Percentiles rank a stretch among this genome's conserved stretches.
These are phyloP conservation scores for Calocybe cyanea DNA, from an alignment of 768 basidiomycete species.

Conservation along the genomic window DNA sequence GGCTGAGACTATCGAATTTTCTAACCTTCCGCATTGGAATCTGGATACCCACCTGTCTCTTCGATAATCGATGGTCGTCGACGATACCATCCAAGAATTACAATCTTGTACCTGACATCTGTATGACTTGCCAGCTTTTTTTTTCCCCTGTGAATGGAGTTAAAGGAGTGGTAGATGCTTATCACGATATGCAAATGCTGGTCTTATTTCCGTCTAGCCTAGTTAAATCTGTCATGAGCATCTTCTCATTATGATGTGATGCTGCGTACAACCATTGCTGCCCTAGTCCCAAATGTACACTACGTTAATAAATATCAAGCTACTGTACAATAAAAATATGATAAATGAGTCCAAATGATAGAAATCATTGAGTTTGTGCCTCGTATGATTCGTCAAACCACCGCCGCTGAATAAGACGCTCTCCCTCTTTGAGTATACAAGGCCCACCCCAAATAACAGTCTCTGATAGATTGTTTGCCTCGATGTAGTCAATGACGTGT, in stretches of 20 bases:
- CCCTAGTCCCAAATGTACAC: not conserved
- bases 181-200: too few relatives aligned
- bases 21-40: not conserved
- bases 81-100: not conserved
- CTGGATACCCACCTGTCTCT: not conserved
- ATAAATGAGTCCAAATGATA: not conserved
- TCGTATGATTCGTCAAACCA: conserved; percentile 18
- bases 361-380: not conserved
- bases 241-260: too few relatives aligned
- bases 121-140: too few relatives aligned
- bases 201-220: too few relatives aligned
- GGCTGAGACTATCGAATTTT: conserved; percentile 24
- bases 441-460: conserved; percentile 18
- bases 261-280: not conserved
- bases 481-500: conserved; percentile 13
- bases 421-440: conserved; percentile 17
- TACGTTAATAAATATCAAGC: conserved; percentile 2
- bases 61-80: not conserved
- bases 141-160: too few relatives aligned
- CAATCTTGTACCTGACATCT: too few relatives aligned
- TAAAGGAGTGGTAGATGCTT: too few relatives aligned
- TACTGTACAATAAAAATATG: conserved; percentile 8
- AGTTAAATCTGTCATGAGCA: too few relatives aligned
- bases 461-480: conserved; percentile 13
- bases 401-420: conserved; percentile 12